Evolutionary conservation across 192 early-diverging fungal species (phyloP), one percentile per base, ranked within the genome.

Genomic region (Mortierella antarctica): DNA sequence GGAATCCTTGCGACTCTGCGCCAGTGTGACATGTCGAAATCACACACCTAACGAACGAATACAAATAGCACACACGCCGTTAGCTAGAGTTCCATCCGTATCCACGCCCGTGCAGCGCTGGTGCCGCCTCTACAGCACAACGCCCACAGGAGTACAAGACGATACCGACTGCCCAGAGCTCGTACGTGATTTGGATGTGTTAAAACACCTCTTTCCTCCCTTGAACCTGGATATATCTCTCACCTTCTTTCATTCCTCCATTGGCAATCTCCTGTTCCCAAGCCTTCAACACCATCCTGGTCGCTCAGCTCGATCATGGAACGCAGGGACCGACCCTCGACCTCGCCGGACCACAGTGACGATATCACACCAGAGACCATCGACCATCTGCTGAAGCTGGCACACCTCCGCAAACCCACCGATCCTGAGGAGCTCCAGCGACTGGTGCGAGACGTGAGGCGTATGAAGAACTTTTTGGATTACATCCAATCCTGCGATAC

Each of bases 291-390:
- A 9, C 75, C 75, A 1, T 79, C 75, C 7, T 79, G 75, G 75
- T 79, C 75, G 7, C 69, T 79, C 14, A 57, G 42, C 21, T 62
- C 68, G 17, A 44, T 79, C 45, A 51, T 79, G 62, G 17, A 65
- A 17, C 21, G 48, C 42, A 56, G 69, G 0, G 75, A 79, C 56
- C 45, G 57, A 11, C 13, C 55, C 57, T 7, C 55, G 41, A 60
- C 49, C 1, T 18, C 54, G 15, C 41, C 60, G 7, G 47, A 66
- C 41, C 41, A 62, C 5, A 59, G 39, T 12, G 15, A 62, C n/a
- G 64, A 71, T 31, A 72, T 80, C 55, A 80, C 77, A 2, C 70
- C 77, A 14, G 65, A 71, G 41, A 66, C 68, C 2, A 72, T 80
- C 41, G 46, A 56, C 42, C 77, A 68, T 13, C 69, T 80, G 15